phyloP scores from a whole-genome alignment of 2,329 filamentous ascomycete genomes.

The Penicillium griseofulvum region DNA sequence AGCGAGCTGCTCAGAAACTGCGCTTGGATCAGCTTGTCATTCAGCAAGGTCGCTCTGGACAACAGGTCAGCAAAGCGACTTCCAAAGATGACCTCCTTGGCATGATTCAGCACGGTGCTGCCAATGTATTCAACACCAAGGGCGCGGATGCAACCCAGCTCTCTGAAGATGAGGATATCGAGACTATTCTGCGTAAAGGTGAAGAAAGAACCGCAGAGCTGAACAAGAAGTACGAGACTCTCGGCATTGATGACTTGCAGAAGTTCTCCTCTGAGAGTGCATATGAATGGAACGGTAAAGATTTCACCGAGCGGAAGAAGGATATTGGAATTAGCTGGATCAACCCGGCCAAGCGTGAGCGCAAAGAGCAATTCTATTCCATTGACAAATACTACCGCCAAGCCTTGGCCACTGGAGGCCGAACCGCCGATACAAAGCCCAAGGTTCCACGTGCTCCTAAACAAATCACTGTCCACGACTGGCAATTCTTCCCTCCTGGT shows the following conservation, averaged over 20 bases:
- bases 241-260: conserved; percentile 93
- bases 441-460: conserved; percentile 95
- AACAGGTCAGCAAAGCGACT: conserved; percentile 82
- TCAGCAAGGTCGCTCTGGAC: conserved; percentile 91
- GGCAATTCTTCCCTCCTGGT: conserved; percentile 88
- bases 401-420: conserved; percentile 76
- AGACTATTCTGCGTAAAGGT: conserved; percentile 79
- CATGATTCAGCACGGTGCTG: conserved; percentile 99
- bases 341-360: conserved; percentile 95
- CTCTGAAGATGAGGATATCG: conserved; percentile 80
- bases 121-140: conserved; percentile 80
- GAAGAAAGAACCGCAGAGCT: conserved; percentile 86
- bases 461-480: conserved; percentile 88
- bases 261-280: conserved; percentile 97
- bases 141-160: conserved; percentile 61
- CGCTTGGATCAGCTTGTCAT: conserved; percentile 96
- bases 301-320: conserved; percentile 88
- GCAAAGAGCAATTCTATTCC: conserved; percentile 96
- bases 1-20: conserved; percentile 93
- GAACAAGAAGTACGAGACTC: conserved; percentile 91
- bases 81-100: conserved; percentile 94
- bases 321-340: conserved; percentile 95
- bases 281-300: conserved; percentile 98
- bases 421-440: conserved; percentile 80
- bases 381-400: conserved; percentile 99